These are phyloP conservation scores for Ogataea saltuana DNA, from an alignment of 805 yeast genomes.

Conservation along the genomic window DNA sequence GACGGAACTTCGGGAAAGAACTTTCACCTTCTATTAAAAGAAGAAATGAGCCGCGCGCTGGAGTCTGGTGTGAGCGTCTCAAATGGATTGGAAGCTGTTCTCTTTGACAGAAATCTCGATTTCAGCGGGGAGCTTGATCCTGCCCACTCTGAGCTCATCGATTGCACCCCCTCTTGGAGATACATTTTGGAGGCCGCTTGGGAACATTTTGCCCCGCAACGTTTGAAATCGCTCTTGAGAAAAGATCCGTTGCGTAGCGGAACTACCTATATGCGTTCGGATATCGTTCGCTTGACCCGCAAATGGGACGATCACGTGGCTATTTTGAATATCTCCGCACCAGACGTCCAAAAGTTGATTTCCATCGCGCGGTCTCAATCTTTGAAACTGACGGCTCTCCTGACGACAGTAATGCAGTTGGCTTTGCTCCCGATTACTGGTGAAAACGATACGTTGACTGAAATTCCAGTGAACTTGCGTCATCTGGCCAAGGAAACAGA, in stretches of 20 bases:
- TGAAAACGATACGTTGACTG: constrained; percentile 14
- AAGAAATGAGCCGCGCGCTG: constrained; percentile 25
- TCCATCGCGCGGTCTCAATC: constrained; percentile 12
- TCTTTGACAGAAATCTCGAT: constrained; percentile 8
- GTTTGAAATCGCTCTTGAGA: constrained; percentile 1
- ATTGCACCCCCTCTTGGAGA: constrained; percentile 12
- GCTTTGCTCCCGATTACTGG: constrained; percentile 15
- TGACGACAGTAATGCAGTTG: constrained; percentile 13
- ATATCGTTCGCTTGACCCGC: constrained; percentile 4
- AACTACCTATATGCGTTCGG: constrained; percentile 1
- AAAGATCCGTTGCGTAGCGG: background rate
- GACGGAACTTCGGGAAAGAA: constrained; percentile 38
- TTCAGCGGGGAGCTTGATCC: constrained; percentile 1
- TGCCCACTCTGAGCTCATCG: constrained; percentile 7
- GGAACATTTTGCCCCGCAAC: background rate
- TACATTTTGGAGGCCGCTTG: background rate
- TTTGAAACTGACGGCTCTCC: constrained; percentile 23
- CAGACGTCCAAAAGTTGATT: constrained; percentile 11
- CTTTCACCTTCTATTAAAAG: constrained; percentile 27
- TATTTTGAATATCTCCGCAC: constrained; percentile 10
- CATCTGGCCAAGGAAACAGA: background rate
- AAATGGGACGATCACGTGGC: constrained; percentile 9
- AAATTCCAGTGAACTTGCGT: constrained; percentile 28
- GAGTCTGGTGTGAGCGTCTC: background rate
- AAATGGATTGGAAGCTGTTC: background rate